Evolutionary conservation across 805 yeast genomes (phyloP).

Genomic region (Phaffomyces opuntiae): DNA sequence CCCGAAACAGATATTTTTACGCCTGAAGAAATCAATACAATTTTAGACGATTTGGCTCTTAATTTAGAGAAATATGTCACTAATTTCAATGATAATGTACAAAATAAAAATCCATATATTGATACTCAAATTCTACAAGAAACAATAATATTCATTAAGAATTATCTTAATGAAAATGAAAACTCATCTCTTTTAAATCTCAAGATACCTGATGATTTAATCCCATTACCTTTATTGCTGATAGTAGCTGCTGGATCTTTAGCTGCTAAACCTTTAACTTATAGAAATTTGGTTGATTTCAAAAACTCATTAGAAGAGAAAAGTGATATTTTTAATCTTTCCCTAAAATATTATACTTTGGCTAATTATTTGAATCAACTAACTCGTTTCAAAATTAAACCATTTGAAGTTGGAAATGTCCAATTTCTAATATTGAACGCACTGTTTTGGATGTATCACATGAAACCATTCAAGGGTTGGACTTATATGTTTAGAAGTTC

Average conservation of each 20-base stretch:
- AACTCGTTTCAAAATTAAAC: slow-evolving; percentile 10
- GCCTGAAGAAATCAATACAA: slow-evolving; percentile 1
- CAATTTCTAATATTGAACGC: slow-evolving; percentile 14
- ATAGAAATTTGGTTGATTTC: slow-evolving; percentile 9
- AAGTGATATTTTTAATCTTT: neutral
- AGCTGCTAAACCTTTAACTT: slow-evolving; percentile 15
- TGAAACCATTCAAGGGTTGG: slow-evolving; percentile 21
- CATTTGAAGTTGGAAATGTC: slow-evolving; percentile 11
- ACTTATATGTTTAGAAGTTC: slow-evolving; percentile 15
- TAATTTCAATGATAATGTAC: slow-evolving; percentile 12
- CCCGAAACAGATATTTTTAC: slow-evolving; percentile 9
- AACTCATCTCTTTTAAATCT: slow-evolving; percentile 5
- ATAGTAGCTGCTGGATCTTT: slow-evolving; percentile 11
- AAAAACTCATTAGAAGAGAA: slow-evolving; percentile 12
- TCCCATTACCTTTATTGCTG: slow-evolving; percentile 12
- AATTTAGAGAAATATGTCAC: slow-evolving; percentile 9
- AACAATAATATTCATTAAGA: slow-evolving; percentile 10
- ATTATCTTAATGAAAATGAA: neutral
- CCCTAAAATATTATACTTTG: slow-evolving; percentile 9
- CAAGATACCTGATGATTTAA: slow-evolving; percentile 6
- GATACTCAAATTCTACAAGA: slow-evolving; percentile 4
- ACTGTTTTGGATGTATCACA: slow-evolving; percentile 19
- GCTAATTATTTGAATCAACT: slow-evolving; percentile 9
- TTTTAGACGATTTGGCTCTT: slow-evolving; percentile 5
- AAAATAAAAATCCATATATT: slow-evolving; percentile 19